Evolutionary conservation across 2,329 filamentous ascomycete genomes (phyloP).

Genomic region (Mycogone perniciosa): DNA sequence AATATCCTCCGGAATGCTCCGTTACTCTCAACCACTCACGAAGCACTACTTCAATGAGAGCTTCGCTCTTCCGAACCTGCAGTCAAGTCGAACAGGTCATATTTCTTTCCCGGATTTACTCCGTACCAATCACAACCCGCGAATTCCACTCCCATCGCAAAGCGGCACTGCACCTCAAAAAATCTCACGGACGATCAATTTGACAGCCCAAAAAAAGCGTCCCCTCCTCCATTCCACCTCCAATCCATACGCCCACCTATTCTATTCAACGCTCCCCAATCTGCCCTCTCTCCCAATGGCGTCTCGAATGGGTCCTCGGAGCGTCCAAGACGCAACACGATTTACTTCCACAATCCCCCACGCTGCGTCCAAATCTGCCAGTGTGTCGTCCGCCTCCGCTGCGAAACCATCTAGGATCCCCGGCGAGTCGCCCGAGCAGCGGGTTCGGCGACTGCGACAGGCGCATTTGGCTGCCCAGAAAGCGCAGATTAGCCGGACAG

Average conservation of each 20-base stretch:
- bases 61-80: too few relatives aligned
- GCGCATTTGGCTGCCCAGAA: constrained; percentile 61
- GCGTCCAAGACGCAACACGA: constrained; percentile 72
- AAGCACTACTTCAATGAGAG: too few relatives aligned
- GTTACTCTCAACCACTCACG: too few relatives aligned
- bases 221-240: background rate
- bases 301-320: constrained; percentile 50
- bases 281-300: constrained; percentile 28
- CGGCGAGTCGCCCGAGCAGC: constrained; percentile 61
- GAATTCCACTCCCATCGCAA: constrained; percentile 21
- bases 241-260: background rate
- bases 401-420: constrained; percentile 25
- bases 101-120: constrained; percentile 28
- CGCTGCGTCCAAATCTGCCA: constrained; percentile 55
- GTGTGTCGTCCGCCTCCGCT: constrained; percentile 19
- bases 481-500: constrained; percentile 48
- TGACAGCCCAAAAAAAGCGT: constrained; percentile 9
- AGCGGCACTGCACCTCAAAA: constrained; percentile 20
- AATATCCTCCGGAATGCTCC: too few relatives aligned
- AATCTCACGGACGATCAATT: constrained; percentile 29
- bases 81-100: constrained; percentile 8
- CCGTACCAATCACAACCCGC: constrained; percentile 30
- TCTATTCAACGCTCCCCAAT: background rate
- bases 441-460: constrained; percentile 60
- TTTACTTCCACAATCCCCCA: constrained; percentile 53